Base-by-base conservation (phyloP, 768 basidiomycete genomes). In the Boletus coccyginus region DNA sequence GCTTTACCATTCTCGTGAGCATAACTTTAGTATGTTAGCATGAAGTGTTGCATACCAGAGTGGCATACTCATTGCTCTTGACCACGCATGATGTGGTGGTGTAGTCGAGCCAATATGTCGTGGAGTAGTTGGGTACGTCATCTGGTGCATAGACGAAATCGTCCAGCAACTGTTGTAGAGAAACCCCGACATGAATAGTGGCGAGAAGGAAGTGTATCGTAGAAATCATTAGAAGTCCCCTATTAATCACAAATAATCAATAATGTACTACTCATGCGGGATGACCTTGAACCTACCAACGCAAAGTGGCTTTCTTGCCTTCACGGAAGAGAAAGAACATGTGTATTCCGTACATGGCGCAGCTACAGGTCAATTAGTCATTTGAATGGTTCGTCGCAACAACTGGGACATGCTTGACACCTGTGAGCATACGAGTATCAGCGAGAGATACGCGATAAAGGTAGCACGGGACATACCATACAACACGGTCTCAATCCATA, bases 71-170 rank as follows among this genome's bases (percentile, higher is more conserved):
- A 10, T 42, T 14, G 19, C 35, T n/a, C 17, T 58, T 56, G 24
- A 46, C 12, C 7, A 39, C 3, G 9, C 6, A 3, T 7, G 17
- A 29, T 13, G 10, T 24, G 19, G 6, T 27, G 13, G 12, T 5
- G 17, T 21, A n/a, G 13, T 49, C n/a, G 21, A 58, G 33, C 55
- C 54, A 56, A 45, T 51, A 58, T 31, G 8, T 36, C 10, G 32
- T 31, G 21, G 47, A 50, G 24, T 55, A 55, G 13, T 49, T 2
- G 3, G 43, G 47, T 19, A 46, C 32, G 36, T 56, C 12, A 11
- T 11, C 31, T 21, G 53, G 39, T 4, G 27, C 45, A 24, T 56
- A 58, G 32, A 56, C 40, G 39, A 56, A 56, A 0, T 29, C 40
- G 4, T 56, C 49, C 7, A 56, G 49, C 6, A 46, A 19, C 46